A percentile compares a stretch with the other conserved stretches of the same genome.
phyloP scores from a whole-genome alignment of 345 rosid species.

The Jatropha curcas region DNA sequence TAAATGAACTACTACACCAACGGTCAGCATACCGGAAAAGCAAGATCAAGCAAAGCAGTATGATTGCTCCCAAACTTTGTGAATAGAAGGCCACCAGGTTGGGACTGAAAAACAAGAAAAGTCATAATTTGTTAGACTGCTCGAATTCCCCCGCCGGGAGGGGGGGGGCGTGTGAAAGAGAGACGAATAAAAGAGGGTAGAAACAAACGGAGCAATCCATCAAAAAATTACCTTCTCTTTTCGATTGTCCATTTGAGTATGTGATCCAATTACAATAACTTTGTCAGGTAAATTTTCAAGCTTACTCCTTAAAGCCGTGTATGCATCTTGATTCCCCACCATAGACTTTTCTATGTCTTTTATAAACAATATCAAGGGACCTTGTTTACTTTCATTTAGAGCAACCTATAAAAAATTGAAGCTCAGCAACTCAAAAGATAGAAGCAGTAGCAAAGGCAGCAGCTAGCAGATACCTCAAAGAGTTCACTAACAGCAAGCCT shows the following conservation, averaged over 20 bases:
- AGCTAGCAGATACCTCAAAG: conserved; percentile 62
- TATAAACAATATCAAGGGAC: conserved; percentile 74
- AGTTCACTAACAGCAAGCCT: conserved; percentile 78
- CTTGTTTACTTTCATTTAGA: conserved; percentile 60
- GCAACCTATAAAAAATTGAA: conserved; percentile 56
- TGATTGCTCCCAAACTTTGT: conserved; percentile 95
- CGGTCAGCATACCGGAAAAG: conserved; percentile 70
- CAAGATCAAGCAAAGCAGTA: conserved; percentile 85
- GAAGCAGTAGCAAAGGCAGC: neutral
- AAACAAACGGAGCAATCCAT: neutral
- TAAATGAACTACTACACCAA: neutral
- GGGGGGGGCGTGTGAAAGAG: too few relatives aligned
- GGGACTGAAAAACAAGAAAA: conserved; percentile 55
- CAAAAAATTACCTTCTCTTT: conserved; percentile 86
- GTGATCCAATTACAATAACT: conserved; percentile 87
- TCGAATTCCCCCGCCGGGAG: neutral
- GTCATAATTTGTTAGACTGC: neutral
- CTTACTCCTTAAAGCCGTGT: conserved; percentile 64
- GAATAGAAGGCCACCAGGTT: conserved; percentile 86
- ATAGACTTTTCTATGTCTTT: conserved; percentile 92
- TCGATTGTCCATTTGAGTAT: conserved; percentile 82
- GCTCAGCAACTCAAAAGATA: neutral
- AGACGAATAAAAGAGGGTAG: neutral
- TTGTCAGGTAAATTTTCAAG: conserved; percentile 74
- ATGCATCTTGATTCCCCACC: conserved; percentile 70